Conservation (phyloP, 1,284 basidiomycete species). For the Trametes versicolor region DNA sequence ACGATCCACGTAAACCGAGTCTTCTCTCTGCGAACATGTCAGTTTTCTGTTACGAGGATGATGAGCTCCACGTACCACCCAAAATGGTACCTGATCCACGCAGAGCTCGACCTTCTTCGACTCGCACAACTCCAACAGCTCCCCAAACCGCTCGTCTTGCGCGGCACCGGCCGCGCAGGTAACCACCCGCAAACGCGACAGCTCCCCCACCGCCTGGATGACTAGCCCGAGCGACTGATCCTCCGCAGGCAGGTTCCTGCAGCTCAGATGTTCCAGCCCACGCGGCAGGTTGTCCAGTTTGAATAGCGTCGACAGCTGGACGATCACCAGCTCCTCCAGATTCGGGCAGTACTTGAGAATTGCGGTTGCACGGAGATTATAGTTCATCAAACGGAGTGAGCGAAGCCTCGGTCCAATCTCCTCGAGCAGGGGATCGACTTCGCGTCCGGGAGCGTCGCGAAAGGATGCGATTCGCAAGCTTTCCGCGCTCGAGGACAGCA, state of each 20-base stretch:
- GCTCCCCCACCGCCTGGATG: constrained; percentile 45
- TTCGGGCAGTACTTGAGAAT: constrained; percentile 50
- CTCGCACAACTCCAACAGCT: constrained; percentile 40
- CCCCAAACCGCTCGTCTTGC: constrained; percentile 16
- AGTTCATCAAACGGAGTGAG: constrained; percentile 54
- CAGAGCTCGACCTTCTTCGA: constrained; percentile 45
- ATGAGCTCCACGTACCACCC: constrained; percentile 45
- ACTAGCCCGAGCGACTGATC: constrained; percentile 43
- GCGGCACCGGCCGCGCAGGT: constrained; percentile 45
- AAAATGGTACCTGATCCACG: constrained; percentile 44
- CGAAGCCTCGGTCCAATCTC: constrained; percentile 47
- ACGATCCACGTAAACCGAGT: constrained; percentile 48
- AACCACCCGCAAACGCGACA: constrained; percentile 50
- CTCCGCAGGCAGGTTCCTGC: constrained; percentile 45
- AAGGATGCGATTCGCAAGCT: constrained; percentile 54
- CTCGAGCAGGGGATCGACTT: constrained; percentile 41
- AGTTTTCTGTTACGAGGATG: background rate
- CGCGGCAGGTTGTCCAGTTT: constrained; percentile 47
- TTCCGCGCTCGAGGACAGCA: constrained; percentile 48
- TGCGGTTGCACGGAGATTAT: constrained; percentile 43
- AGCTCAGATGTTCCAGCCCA: constrained; percentile 52
- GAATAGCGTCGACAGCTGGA: constrained; percentile 48
- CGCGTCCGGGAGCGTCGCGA: constrained; percentile 47
- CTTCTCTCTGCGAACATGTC: constrained; percentile 47
- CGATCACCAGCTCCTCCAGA: constrained; percentile 53